Evolutionary conservation across 148 eudicot genomes (phyloP).

Genomic region (Rhododendron henanense): DNA sequence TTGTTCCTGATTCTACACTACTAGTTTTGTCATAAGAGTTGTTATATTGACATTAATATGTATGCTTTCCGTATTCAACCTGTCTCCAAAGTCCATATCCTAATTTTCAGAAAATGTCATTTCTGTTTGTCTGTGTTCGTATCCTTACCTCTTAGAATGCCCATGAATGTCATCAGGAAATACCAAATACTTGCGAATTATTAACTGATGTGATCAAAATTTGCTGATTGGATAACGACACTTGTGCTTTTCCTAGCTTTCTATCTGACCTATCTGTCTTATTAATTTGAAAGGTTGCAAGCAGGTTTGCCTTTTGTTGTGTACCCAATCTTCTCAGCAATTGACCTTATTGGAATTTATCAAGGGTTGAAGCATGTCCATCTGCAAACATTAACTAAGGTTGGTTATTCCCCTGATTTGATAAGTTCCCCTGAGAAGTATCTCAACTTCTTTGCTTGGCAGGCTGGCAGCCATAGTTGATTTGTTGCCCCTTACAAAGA

Average conservation of each 20-base stretch:
- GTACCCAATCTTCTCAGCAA: conserved; percentile 74
- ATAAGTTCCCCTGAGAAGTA: background rate
- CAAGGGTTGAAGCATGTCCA: conserved; percentile 91
- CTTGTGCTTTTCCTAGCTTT: background rate
- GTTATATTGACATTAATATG: background rate
- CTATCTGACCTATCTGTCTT: conserved; percentile 18
- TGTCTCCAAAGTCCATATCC: background rate
- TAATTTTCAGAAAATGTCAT: background rate
- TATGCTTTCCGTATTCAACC: background rate
- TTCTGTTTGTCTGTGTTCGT: background rate
- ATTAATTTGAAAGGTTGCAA: conserved; percentile 51
- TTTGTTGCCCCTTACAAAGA: background rate
- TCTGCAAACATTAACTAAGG: conserved; percentile 95
- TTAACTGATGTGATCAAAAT: background rate
- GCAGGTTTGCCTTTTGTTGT: conserved; percentile 78
- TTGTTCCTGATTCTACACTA: background rate
- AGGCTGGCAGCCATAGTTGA: background rate
- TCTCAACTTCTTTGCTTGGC: background rate
- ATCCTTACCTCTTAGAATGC: background rate
- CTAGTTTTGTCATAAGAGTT: background rate
- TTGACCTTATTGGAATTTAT: conserved; percentile 86
- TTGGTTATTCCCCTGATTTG: conserved; percentile 18
- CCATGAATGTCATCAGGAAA: background rate
- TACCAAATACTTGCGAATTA: background rate
- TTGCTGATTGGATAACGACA: background rate